These are phyloP conservation scores for Penicillium soppii DNA, from an alignment of 495 filamentous ascomycete genomes.

Conservation along the genomic window DNA sequence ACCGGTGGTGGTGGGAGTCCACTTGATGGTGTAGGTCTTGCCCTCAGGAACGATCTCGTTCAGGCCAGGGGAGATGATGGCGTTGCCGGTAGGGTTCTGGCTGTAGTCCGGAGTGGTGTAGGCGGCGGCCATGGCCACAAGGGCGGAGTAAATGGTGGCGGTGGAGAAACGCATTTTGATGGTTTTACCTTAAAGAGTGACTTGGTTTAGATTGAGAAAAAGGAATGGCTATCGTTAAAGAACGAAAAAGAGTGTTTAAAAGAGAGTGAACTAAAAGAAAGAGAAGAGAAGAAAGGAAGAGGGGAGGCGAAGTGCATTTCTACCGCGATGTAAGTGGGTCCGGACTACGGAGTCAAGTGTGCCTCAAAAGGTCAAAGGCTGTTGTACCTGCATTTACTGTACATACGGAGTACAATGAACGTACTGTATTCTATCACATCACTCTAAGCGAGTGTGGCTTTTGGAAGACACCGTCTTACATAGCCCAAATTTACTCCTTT, in stretches of 20 bases:
- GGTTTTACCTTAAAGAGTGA: constrained; percentile 23
- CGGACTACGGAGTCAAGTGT: background rate
- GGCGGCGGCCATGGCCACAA: constrained; percentile 53
- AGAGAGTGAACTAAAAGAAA: constrained; percentile 13
- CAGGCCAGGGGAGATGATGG: constrained; percentile 53
- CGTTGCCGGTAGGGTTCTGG: constrained; percentile 53
- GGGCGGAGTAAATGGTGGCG: constrained; percentile 43
- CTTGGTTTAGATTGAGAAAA: constrained; percentile 18
- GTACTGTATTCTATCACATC: too few species aligned
- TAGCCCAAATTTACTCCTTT: too few species aligned
- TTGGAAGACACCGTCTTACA: too few species aligned
- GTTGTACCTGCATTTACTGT: background rate
- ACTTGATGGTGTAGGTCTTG: constrained; percentile 59
- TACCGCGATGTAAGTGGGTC: background rate
- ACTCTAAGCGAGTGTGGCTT: too few species aligned
- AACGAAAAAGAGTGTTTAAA: constrained; percentile 5
- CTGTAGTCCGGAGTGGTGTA: constrained; percentile 50
- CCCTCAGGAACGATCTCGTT: constrained; percentile 54
- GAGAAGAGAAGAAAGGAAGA: constrained; percentile 19
- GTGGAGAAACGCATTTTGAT: constrained; percentile 54
- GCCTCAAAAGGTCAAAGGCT: background rate
- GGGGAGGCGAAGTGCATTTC: constrained; percentile 21
- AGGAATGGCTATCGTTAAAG: constrained; percentile 15
- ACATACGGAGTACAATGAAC: too few species aligned
- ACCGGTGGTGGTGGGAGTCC: constrained; percentile 48